Conservation (phyloP, 2,329 filamentous ascomycete species). For the Fusarium incarnatum region DNA sequence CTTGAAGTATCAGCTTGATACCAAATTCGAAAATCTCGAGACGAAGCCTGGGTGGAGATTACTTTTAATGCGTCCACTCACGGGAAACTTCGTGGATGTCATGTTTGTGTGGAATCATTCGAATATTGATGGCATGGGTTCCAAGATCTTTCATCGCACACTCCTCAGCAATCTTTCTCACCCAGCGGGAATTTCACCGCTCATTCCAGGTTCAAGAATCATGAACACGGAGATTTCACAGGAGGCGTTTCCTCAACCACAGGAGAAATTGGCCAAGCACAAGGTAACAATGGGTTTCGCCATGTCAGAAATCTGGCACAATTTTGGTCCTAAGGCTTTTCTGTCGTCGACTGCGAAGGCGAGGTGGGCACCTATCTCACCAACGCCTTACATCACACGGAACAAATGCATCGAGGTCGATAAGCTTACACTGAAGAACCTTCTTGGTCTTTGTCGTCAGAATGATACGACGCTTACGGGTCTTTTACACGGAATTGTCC, state of each 20-base stretch:
- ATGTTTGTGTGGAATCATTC: conserved; percentile 17
- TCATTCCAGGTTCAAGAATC: not conserved
- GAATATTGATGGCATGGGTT: not conserved
- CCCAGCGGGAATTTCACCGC: too few species aligned
- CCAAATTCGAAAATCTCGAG: not conserved
- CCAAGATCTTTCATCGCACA: conserved; percentile 6
- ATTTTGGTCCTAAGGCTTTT: not conserved
- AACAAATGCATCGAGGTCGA: not conserved
- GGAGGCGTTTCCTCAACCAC: conserved; percentile 1
- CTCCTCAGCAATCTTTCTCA: not conserved
- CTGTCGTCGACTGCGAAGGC: not conserved
- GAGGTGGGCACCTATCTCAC: not conserved
- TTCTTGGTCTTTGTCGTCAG: not conserved
- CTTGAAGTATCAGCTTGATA: conserved; percentile 2
- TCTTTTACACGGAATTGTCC: not conserved
- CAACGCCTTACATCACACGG: not conserved
- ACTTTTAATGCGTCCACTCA: not conserved
- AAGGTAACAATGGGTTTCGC: conserved; percentile 2
- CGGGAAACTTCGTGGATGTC: not conserved
- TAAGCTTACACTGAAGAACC: not conserved
- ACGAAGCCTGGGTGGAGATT: conserved; percentile 3
- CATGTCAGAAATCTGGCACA: conserved; percentile 4
- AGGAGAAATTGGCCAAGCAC: conserved; percentile 12
- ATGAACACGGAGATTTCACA: not conserved
- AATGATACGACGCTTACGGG: conserved; percentile 3